Base-by-base conservation (phyloP, 768 basidiomycete species). In the Auriscalpium orientale region DNA sequence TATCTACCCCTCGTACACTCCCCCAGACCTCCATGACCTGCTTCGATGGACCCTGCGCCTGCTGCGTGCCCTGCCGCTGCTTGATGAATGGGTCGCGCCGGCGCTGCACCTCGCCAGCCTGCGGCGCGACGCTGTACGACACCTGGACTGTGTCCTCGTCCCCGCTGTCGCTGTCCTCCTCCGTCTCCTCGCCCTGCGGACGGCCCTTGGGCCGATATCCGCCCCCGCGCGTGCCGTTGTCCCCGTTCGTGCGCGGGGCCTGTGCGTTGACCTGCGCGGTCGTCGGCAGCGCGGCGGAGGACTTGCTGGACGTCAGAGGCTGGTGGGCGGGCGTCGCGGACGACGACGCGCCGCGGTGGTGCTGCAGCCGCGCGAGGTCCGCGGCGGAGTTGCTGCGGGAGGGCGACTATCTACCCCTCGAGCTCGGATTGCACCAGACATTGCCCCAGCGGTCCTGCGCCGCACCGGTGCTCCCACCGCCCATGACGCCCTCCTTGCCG, bases 381-480 rank as follows among this genome's bases (percentile, higher is more conserved):
- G 71, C 70, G 8, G 77, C 76, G 55, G 74, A 77, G n/a, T 73
- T 80, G 15, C 74, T 68, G 57, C 5, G 85, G 84, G 63, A 87
- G 79, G 34, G n/a, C n/a, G n/a, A n/a, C n/a, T n/a, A n/a, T n/a
- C n/a, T n/a, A n/a, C n/a, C n/a, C n/a, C n/a, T n/a, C 55, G 46
- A 68, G 15, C 62, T 61, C 43, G 21, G 67, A 61, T 82, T 85
- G 69, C 89, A 92, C 85, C 86, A 91, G 28, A 89, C 79, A 62
- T 88, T 87, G 28, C 89, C 89, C 74, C 75, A 91, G 53, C 64
- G 67, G 67, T 91, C 89, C 65, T 84, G 81, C 22, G 80, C 72
- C 7, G 54, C 66, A 0, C 85, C 84, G 0, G 82, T 79, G 13
- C 64, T 52, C 2, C 88, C 88, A 4, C 68, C 66, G 0, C 76